A percentile compares a stretch with the other conserved stretches of the same genome.
Conservation (phyloP, 176 grass and related monocot species). For the Pontederia paniculata region DNA sequence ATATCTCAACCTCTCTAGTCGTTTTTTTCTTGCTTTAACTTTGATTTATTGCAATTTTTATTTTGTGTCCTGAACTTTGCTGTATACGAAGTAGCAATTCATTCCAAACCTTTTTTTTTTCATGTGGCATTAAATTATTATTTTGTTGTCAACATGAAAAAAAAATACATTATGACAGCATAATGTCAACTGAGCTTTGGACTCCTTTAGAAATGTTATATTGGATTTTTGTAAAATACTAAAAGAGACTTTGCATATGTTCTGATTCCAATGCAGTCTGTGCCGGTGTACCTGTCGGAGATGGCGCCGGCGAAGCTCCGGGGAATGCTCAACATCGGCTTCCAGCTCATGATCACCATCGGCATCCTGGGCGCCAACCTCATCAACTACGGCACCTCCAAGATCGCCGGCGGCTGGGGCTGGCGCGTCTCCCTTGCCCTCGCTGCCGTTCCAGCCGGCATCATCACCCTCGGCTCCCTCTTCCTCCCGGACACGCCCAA, state of each 20-base stretch:
- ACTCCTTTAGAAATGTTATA: too few relatives aligned
- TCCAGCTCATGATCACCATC: slow-evolving; percentile 9
- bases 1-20: too few relatives aligned
- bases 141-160: too few relatives aligned
- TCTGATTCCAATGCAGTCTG: not conserved
- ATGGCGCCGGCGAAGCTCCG: slow-evolving; percentile 11
- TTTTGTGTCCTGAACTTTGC: too few relatives aligned
- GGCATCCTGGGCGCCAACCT: slow-evolving; percentile 2
- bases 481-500: slow-evolving; percentile 17
- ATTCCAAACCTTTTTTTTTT: too few relatives aligned
- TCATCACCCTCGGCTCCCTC: slow-evolving; percentile 2
- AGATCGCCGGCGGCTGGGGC: slow-evolving; percentile 6
- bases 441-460: slow-evolving; percentile 3
- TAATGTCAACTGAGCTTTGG: too few relatives aligned
- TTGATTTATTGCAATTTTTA: too few relatives aligned
- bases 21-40: too few relatives aligned
- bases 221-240: too few relatives aligned
- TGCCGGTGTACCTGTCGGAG: slow-evolving; percentile 12
- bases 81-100: too few relatives aligned
- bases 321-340: slow-evolving; percentile 15
- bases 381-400: slow-evolving; percentile 8
- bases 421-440: slow-evolving; percentile 10
- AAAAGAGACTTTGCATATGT: not conserved
- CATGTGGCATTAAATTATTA: too few relatives aligned
- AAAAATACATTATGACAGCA: too few relatives aligned